phyloP scores from a whole-genome alignment of 257 asterid species.

The Fraxinus quadrangulata region DNA sequence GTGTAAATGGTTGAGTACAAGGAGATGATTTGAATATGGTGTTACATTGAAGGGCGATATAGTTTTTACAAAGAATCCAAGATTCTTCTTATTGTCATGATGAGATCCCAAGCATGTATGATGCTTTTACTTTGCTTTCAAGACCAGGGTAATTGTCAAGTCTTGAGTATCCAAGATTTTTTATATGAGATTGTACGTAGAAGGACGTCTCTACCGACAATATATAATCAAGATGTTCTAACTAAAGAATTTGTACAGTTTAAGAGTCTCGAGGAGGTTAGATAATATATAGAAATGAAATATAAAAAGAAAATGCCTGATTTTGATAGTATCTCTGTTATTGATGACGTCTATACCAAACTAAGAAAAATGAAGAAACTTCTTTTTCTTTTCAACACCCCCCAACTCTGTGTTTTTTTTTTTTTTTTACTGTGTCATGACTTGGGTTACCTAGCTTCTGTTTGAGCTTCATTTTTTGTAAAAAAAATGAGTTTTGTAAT shows the following conservation, averaged over 20 bases:
- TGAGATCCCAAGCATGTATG: neutral
- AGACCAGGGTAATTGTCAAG: neutral
- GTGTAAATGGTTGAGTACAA: neutral
- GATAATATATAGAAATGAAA: neutral
- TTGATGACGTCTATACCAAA: neutral
- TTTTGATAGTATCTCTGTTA: neutral
- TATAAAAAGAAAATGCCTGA: neutral
- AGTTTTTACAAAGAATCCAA: neutral
- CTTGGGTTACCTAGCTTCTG: slow-evolving; percentile 1
- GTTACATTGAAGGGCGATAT: neutral
- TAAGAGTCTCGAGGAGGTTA: slow-evolving; percentile 14
- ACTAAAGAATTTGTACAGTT: neutral
- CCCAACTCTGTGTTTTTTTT: neutral
- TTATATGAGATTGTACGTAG: neutral
- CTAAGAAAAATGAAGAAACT: neutral
- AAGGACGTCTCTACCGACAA: neutral
- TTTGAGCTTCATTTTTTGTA: too few species aligned
- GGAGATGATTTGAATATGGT: neutral
- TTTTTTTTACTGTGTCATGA: slow-evolving; percentile 15
- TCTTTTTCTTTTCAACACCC: neutral
- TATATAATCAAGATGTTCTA: neutral
- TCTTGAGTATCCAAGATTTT: neutral
- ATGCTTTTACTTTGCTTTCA: neutral
- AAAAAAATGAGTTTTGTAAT: too few species aligned
- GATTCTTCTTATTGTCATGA: neutral